Percentiles rank a stretch among this genome's conserved stretches.
These are phyloP conservation scores for Eucalyptus urophylla DNA, from an alignment of 345 rosid species.

Conservation along the genomic window DNA sequence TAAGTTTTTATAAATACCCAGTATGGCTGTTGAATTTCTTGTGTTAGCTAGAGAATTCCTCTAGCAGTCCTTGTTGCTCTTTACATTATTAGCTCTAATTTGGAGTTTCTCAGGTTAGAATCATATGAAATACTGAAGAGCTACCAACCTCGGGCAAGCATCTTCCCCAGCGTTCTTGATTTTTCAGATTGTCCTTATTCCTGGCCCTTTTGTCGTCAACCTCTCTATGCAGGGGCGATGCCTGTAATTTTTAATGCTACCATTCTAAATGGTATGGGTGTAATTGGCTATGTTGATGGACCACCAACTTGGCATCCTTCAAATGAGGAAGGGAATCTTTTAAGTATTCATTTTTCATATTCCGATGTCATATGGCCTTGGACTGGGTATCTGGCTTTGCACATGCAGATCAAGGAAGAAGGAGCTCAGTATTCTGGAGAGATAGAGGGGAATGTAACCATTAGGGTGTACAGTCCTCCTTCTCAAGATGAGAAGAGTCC, in stretches of 20 bases:
- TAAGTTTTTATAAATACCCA: conserved; percentile 20
- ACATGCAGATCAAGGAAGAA: conserved; percentile 99
- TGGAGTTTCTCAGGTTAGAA: conserved; percentile 70
- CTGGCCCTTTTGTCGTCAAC: conserved; percentile 98
- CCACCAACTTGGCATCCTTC: conserved; percentile 92
- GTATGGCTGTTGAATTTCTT: background rate
- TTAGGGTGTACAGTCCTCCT: conserved; percentile 67
- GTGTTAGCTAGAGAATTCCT: background rate
- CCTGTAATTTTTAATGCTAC: conserved; percentile 89
- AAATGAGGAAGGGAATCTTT: conserved; percentile 76
- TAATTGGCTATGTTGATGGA: conserved; percentile 67
- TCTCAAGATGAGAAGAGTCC: conserved; percentile 51
- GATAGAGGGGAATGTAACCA: conserved; percentile 78
- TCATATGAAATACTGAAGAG: conserved; percentile 88
- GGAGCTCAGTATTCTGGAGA: conserved; percentile 75
- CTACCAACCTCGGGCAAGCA: conserved; percentile 89
- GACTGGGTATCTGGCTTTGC: conserved; percentile 93
- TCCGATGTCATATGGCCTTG: conserved; percentile 96
- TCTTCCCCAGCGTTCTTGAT: conserved; percentile 85
- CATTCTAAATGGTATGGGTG: conserved; percentile 96
- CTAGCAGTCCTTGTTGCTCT: background rate
- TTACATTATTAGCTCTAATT: conserved; percentile 9
- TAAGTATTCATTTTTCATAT: conserved; percentile 72
- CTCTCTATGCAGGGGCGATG: conserved; percentile 95
- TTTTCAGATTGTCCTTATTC: conserved; percentile 87